Conservation (phyloP, 2,329 filamentous ascomycete species). For the Sclerotiophoma versabilis region DNA sequence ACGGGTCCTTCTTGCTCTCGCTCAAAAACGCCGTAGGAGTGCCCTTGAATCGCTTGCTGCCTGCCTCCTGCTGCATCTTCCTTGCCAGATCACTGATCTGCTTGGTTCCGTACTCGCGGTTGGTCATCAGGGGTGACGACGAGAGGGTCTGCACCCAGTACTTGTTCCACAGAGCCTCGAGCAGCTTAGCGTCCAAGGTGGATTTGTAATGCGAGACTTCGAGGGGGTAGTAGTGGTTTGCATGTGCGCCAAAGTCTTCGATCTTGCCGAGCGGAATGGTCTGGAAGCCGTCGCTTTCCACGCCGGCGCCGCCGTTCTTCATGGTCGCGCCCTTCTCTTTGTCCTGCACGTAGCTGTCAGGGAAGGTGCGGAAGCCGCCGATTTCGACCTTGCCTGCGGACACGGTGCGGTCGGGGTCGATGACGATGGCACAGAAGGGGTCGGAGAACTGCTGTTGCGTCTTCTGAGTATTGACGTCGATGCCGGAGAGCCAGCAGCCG, state of each 20-base stretch:
- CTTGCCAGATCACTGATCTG: conserved; percentile 87
- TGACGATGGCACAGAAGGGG: conserved; percentile 93
- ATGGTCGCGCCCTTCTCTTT: conserved; percentile 50
- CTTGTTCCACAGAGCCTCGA: conserved; percentile 96
- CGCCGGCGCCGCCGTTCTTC: conserved; percentile 37
- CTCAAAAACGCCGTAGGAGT: conserved; percentile 8
- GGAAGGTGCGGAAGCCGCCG: conserved; percentile 92
- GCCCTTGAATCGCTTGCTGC: conserved; percentile 45
- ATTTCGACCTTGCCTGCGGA: conserved; percentile 96
- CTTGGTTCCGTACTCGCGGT: conserved; percentile 90
- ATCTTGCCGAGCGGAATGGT: conserved; percentile 91
- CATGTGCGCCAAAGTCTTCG: conserved; percentile 93
- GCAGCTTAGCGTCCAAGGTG: conserved; percentile 82
- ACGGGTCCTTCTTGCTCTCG: conserved; percentile 47
- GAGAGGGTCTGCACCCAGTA: conserved; percentile 98
- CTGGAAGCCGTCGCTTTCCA: conserved; percentile 68
- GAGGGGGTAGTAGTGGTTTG: conserved; percentile 87
- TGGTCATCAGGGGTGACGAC: conserved; percentile 87
- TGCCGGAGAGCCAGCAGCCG: conserved; percentile 96
- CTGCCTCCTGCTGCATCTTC: conserved; percentile 75
- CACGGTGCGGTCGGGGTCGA: conserved; percentile 95
- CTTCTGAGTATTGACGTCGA: conserved; percentile 88
- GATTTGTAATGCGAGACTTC: conserved; percentile 96
- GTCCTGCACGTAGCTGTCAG: conserved; percentile 66
- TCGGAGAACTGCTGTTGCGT: conserved; percentile 86